phyloP scores from a whole-genome alignment of 2,329 filamentous ascomycete species.

The Phaeosphaeriaceae sp. region DNA sequence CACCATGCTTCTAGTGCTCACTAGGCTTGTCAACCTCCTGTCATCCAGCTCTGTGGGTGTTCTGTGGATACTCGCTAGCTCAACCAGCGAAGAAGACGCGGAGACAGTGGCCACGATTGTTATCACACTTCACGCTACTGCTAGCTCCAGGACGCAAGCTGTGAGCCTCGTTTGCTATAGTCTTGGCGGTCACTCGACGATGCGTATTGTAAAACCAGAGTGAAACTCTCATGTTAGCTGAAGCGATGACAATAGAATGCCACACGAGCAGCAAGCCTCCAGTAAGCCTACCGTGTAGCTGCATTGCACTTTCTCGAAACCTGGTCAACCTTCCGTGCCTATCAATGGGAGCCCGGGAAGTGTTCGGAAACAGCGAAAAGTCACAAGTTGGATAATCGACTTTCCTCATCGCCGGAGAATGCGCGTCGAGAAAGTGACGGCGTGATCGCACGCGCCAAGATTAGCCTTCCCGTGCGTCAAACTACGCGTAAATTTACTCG shows the following conservation, averaged over 20 bases:
- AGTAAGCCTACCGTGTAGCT: not conserved
- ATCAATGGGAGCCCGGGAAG: not conserved
- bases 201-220: not conserved
- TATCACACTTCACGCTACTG: not conserved
- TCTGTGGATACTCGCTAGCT: not conserved
- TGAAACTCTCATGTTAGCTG: not conserved
- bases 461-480: conserved; percentile 17
- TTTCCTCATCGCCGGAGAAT: not conserved
- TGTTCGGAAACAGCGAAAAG: conserved; percentile 5
- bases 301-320: not conserved
- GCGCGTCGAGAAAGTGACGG: conserved; percentile 1
- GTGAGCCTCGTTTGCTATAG: not conserved
- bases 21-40: not conserved
- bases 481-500: not conserved
- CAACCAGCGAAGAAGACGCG: not conserved
- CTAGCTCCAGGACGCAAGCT: not conserved
- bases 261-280: not conserved
- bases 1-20: not conserved
- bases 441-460: conserved; percentile 10
- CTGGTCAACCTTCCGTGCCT: too few species aligned
- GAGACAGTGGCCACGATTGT: not conserved
- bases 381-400: not conserved
- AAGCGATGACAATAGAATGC: not conserved
- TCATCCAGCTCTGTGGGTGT: not conserved
- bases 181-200: not conserved